Evolutionary conservation across 2,329 filamentous ascomycete species (phyloP), one percentile per base, ranked within the genome.

Genomic region (Akanthomyces lecanii): DNA sequence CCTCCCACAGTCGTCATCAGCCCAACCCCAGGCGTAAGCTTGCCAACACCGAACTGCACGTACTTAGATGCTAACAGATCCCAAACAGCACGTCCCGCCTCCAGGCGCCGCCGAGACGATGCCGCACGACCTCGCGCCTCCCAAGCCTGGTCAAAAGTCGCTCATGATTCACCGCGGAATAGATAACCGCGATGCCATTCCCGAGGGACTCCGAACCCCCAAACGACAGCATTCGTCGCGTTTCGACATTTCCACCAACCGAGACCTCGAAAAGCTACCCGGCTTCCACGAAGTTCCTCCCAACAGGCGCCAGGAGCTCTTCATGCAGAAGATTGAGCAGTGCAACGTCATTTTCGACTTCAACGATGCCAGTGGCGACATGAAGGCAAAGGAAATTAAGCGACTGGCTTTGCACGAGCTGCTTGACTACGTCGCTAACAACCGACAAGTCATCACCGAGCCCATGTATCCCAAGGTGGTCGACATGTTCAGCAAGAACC

Each of bases 301-400:
- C 18, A 96, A 96, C 74, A 88, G 94, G 66, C 87, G 95, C 66
- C 93, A 97, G 78, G 94, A 98, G 70, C 85, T 99, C 21, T 99
- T 99, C 78, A 97, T 99, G 93, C 93, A 98, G 74, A 99, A 99
- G 83, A 95, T 99, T 70, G 95, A 98, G 72, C 95, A 99, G 76
- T 99, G 95, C 82, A 99, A 99, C 74, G 96, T 99, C 80, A 99
- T 99, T 71, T 99, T 99, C 74, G 95, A 99, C 79, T 99, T 99
- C 80, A 99, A 98, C 75, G 95, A 99, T 77, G 92, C 94, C 55
- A 96, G 91, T 68, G 93, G 89, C 69, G 95, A 99, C 74, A 98
- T 99, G 93, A 99, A 99, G 77, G 97, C 94, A 54, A 99, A 99
- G 81, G 95, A 99, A 78, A 98, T 99, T 83, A 99, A 99, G 82